These are phyloP conservation scores for Fragaria nilgerrensis DNA, from an alignment of 306 rosid species.

Conservation along the genomic window DNA sequence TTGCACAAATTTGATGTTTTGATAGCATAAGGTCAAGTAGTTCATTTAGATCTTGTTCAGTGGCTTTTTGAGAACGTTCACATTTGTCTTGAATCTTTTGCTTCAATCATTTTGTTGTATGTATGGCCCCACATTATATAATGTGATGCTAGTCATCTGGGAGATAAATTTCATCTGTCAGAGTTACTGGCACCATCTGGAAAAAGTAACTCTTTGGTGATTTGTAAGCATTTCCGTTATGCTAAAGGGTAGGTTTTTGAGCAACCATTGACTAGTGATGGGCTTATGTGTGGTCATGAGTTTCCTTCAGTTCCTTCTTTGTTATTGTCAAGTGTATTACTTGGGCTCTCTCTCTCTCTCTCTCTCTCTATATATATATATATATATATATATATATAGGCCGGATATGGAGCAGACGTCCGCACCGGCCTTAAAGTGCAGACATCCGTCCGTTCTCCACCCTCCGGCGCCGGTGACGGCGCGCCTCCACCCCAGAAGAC, in stretches of 20 bases:
- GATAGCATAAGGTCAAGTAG: background rate
- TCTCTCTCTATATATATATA: too few relatives aligned
- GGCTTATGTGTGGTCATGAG: background rate
- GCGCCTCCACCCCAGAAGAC: too few relatives aligned
- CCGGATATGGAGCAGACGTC: too few relatives aligned
- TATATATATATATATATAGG: too few relatives aligned
- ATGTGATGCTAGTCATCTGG: background rate
- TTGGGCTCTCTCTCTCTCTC: background rate
- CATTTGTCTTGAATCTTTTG: background rate
- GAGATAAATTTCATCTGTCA: background rate
- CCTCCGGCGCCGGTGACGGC: too few relatives aligned
- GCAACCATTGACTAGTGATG: background rate
- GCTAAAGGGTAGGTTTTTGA: background rate
- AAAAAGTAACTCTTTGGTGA: slow-evolving; percentile 6
- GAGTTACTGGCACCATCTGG: background rate
- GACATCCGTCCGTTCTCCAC: too few relatives aligned
- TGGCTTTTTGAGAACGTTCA: background rate
- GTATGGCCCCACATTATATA: background rate
- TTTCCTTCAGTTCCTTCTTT: background rate
- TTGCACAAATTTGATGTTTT: background rate
- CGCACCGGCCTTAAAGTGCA: too few relatives aligned
- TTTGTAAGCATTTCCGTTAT: background rate
- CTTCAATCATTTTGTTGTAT: background rate
- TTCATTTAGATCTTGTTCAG: background rate
- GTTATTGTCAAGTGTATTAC: background rate